Conservation (phyloP, 495 filamentous ascomycete species). For the Cryomyces antarcticus region DNA sequence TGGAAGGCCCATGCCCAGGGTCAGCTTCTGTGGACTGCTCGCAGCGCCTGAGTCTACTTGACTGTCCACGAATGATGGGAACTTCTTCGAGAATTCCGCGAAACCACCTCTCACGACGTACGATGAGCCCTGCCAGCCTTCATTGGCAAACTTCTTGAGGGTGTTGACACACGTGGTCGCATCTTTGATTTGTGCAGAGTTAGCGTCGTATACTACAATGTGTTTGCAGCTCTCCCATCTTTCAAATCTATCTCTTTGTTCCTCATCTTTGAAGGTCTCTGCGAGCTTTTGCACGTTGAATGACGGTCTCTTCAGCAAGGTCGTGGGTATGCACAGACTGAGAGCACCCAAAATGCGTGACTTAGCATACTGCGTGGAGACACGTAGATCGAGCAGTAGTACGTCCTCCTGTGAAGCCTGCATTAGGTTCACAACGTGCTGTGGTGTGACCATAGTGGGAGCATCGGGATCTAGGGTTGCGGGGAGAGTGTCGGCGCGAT, state of each 20-base stretch:
- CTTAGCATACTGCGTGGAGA: constrained; percentile 59
- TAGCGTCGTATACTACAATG: constrained; percentile 74
- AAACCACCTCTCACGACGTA: constrained; percentile 45
- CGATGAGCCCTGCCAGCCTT: constrained; percentile 57
- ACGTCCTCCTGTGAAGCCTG: constrained; percentile 31
- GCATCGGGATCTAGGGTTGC: constrained; percentile 22
- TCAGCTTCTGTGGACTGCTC: constrained; percentile 16
- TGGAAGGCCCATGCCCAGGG: constrained; percentile 22
- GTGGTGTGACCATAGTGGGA: constrained; percentile 35
- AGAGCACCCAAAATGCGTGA: constrained; percentile 59
- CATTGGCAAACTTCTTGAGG: constrained; percentile 74
- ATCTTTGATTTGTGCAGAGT: constrained; percentile 58
- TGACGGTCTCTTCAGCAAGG: constrained; percentile 71
- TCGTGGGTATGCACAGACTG: constrained; percentile 91
- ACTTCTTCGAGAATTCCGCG: constrained; percentile 28
- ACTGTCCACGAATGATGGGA: constrained; percentile 24
- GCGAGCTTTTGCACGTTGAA: constrained; percentile 82
- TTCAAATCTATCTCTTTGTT: constrained; percentile 53
- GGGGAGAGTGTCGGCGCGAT: constrained; percentile 38
- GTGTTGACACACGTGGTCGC: constrained; percentile 58
- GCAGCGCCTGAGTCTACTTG: constrained; percentile 23
- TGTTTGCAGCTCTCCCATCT: constrained; percentile 51
- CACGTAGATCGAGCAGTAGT: constrained; percentile 73
- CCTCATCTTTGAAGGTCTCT: constrained; percentile 62
- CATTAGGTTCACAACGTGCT: constrained; percentile 48